These are phyloP conservation scores for Cercospora canescens DNA, from an alignment of 2,329 filamentous ascomycete genomes.

Conservation along the genomic window DNA sequence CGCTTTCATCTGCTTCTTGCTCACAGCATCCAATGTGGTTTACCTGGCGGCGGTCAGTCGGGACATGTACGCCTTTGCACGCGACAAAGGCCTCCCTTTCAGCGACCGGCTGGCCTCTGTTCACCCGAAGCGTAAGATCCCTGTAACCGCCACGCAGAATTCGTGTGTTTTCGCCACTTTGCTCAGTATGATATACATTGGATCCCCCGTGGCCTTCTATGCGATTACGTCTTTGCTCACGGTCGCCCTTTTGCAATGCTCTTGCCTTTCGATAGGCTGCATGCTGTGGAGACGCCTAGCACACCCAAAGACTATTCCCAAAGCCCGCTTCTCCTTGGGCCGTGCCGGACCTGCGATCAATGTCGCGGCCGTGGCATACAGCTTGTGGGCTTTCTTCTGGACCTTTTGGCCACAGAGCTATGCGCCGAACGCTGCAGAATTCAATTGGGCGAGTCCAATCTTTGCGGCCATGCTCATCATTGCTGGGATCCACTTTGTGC, in stretches of 20 bases:
- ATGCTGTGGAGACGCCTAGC: constrained; percentile 27
- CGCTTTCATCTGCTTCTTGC: constrained; percentile 28
- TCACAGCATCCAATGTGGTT: constrained; percentile 18
- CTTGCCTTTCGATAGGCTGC: constrained; percentile 28
- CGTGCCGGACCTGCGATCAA: constrained; percentile 25
- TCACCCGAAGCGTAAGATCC: constrained; percentile 20
- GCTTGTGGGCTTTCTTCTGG: constrained; percentile 23
- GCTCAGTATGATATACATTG: constrained; percentile 31
- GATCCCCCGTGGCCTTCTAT: constrained; percentile 34
- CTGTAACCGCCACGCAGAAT: constrained; percentile 28
- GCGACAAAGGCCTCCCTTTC: constrained; percentile 32
- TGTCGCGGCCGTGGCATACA: constrained; percentile 19
- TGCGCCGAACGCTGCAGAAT: constrained; percentile 3
- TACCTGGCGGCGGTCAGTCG: constrained; percentile 35
- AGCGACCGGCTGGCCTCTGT: constrained; percentile 23
- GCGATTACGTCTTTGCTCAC: constrained; percentile 41
- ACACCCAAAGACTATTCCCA: constrained; percentile 23
- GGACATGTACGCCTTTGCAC: constrained; percentile 42
- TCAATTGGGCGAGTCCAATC: constrained; percentile 10
- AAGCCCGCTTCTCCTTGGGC: constrained; percentile 22
- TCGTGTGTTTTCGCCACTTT: constrained; percentile 27
- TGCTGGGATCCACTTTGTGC: not conserved
- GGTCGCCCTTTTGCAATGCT: constrained; percentile 21
- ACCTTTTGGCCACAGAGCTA: constrained; percentile 17
- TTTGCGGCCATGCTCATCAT: constrained; percentile 1